Base-by-base conservation (phyloP, 2,329 filamentous ascomycete species). In the Cordyceps farinosa region DNA sequence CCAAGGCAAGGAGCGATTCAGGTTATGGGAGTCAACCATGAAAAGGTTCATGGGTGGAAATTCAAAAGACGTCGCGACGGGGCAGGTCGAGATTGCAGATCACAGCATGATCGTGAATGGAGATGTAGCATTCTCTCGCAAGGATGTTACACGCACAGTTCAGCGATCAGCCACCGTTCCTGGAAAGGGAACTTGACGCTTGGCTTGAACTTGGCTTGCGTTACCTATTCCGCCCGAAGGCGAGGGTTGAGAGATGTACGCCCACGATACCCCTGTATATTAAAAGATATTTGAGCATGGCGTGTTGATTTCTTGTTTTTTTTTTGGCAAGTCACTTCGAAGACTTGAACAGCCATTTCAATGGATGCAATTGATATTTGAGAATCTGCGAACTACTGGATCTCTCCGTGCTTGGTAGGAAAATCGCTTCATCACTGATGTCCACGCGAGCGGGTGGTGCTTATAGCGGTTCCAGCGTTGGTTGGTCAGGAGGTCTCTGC, bases 21-120 rank as follows among this genome's bases (percentile, higher is more conserved):
- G 82, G 7, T 74, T 86, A 5, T 89, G 86, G 86, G 85, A 88
- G 72, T 72, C 76, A 13, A 81, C 84, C 1, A 88, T 88, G 85
- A 79, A 80, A 57, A 80, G 82, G 47, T 77, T 88, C 51, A 78
- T 86, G 64, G 59, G 59, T 30, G 70, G 71, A 64, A 69, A 75
- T 61, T 64, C 68, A 45, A 68, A 69, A 44, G 69, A 72, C 59
- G 69, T 75, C 62, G 65, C 74, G 38, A 73, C 73, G 15, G 76
- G 76, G 34, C 72, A 78, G 48, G 72, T 77, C 22, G 84, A 87
- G 67, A 84, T 83, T 68, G 83, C 84, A 2, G 85, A 88, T 64
- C 81, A 86, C 67, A 87, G 84, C 70, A 86, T 87, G 78, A 85
- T 88, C 71, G 85, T 88, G 40, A 87, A 88, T 66, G 79, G 83